phyloP scores from a whole-genome alignment of 2,329 filamentous ascomycete genomes.

The Drechmeria coniospora region DNA sequence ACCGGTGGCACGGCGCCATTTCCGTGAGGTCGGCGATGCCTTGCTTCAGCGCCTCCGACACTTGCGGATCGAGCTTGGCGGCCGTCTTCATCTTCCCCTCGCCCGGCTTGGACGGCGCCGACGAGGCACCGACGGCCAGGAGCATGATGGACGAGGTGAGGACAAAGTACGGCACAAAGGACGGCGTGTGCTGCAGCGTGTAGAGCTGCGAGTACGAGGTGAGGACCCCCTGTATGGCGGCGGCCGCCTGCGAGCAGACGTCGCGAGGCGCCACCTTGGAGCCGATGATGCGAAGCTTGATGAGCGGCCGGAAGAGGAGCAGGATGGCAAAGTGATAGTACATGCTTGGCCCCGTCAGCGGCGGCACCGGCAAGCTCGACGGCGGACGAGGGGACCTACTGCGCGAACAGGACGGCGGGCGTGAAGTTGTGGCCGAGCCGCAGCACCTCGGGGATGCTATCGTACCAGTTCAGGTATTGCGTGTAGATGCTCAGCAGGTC shows the following conservation, averaged over 20 bases:
- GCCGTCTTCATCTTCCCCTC: conserved; percentile 15
- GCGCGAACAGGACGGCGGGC: conserved; percentile 56
- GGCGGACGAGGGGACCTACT: conserved; percentile 34
- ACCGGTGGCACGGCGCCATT: conserved; percentile 46
- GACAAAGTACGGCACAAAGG: conserved; percentile 48
- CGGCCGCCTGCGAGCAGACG: conserved; percentile 47
- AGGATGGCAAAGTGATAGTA: conserved; percentile 57
- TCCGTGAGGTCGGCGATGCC: conserved; percentile 42
- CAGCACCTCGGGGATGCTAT: conserved; percentile 47
- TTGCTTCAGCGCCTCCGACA: conserved; percentile 30
- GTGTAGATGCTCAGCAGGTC: conserved; percentile 50
- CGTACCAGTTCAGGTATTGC: conserved; percentile 58
- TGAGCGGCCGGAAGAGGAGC: conserved; percentile 58
- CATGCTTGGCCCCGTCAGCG: conserved; percentile 31
- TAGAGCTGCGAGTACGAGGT: conserved; percentile 43
- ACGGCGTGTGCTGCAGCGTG: conserved; percentile 41
- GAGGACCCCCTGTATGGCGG: conserved; percentile 40
- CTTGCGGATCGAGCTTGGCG: conserved; percentile 21
- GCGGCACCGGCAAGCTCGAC: background rate
- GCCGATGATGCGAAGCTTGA: conserved; percentile 47
- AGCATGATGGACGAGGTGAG: conserved; percentile 46
- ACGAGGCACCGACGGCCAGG: conserved; percentile 33
- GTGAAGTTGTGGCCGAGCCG: conserved; percentile 53
- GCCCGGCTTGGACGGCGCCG: conserved; percentile 5
- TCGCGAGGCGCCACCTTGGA: conserved; percentile 49